A percentile compares a stretch with the other conserved stretches of the same genome.
Conservation (phyloP, 208 protist species). For the Leishmania tropica region DNA sequence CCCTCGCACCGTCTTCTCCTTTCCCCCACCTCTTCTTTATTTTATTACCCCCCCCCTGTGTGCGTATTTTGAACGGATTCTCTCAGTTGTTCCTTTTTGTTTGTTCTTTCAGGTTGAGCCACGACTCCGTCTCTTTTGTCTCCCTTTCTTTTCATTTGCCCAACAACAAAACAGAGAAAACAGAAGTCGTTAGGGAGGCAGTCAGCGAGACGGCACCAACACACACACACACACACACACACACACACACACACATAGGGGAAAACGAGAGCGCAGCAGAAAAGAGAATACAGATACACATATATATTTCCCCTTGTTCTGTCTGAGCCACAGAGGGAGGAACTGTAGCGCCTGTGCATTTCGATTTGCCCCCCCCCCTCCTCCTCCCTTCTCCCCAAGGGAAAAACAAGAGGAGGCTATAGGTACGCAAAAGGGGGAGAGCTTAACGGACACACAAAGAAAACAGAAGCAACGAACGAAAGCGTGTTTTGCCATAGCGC, state of each 20-base stretch:
- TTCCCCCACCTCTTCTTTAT: not conserved
- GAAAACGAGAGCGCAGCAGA: not conserved
- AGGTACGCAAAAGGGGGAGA: not conserved
- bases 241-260: not conserved
- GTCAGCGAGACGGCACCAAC: not conserved
- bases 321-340: not conserved
- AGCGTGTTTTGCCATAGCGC: not conserved
- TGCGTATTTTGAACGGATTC: not conserved
- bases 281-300: not conserved
- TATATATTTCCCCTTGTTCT: not conserved
- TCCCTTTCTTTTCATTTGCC: not conserved
- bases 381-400: no score
- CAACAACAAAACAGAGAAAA: slow-evolving; percentile 1
- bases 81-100: slow-evolving; percentile 8
- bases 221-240: not conserved
- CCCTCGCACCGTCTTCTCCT: not conserved
- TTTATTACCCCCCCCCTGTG: not conserved
- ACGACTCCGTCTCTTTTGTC: not conserved
- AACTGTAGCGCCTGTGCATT: not conserved
- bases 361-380: not conserved
- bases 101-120: not conserved
- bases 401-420: not conserved
- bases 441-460: not conserved
- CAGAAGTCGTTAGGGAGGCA: not conserved
- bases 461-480: not conserved